A percentile compares a stretch with the other conserved stretches of the same genome.
phyloP scores from a whole-genome alignment of 768 basidiomycete species.

The Exidia glandulosa region DNA sequence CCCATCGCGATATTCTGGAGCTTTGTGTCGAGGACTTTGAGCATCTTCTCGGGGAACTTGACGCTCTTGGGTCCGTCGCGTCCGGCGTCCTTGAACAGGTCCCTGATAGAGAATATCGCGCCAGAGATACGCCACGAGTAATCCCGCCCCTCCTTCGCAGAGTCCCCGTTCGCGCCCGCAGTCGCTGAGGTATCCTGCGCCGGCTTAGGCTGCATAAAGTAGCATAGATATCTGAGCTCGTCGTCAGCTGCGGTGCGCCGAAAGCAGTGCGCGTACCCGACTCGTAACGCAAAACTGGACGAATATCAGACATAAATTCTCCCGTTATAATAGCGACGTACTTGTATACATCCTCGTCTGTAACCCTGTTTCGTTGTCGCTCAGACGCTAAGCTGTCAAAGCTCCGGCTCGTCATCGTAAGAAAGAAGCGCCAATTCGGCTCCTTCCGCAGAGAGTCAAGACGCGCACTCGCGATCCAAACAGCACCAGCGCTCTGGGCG shows the following conservation, averaged over 20 bases:
- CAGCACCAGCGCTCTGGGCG: too few relatives aligned
- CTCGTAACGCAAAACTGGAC: slow-evolving; percentile 74
- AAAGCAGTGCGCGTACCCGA: too few relatives aligned
- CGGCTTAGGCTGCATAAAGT: slow-evolving; percentile 37
- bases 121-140: slow-evolving; percentile 54
- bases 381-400: slow-evolving; percentile 60
- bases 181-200: slow-evolving; percentile 14
- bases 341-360: slow-evolving; percentile 83
- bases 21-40: slow-evolving; percentile 84
- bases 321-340: slow-evolving; percentile 26
- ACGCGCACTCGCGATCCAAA: too few relatives aligned
- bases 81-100: slow-evolving; percentile 64
- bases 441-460: too few relatives aligned
- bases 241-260: slow-evolving; percentile 9
- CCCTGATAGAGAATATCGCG: slow-evolving; percentile 57
- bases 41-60: slow-evolving; percentile 87
- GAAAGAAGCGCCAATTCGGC: too few relatives aligned
- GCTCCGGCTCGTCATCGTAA: slow-evolving; percentile 53
- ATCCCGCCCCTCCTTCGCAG: slow-evolving; percentile 42
- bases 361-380: slow-evolving; percentile 64
- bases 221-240: slow-evolving; percentile 58
- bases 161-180: slow-evolving; percentile 13
- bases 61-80: slow-evolving; percentile 72
- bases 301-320: background rate
- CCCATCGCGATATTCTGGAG: slow-evolving; percentile 91